These are phyloP conservation scores for Globisporangium heterothallicum DNA, from an alignment of 352 stramenopile genomes.

Conservation along the genomic window DNA sequence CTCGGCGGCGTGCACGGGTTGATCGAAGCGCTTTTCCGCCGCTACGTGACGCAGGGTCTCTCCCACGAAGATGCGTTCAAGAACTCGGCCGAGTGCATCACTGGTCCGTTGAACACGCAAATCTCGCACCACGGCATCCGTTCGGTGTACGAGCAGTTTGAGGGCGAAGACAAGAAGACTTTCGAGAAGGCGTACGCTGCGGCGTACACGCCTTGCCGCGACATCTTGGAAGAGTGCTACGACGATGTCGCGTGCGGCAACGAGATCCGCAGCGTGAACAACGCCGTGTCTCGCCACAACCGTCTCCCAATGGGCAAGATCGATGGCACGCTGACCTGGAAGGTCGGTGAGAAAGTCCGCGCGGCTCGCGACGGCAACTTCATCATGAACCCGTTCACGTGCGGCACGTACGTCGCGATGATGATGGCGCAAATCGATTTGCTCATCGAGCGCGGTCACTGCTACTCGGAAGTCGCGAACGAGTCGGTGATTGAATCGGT, in stretches of 20 bases:
- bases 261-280: slow-evolving; percentile 98
- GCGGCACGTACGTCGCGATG: slow-evolving; percentile 97
- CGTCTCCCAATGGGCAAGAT: slow-evolving; percentile 97
- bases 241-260: slow-evolving; percentile 97
- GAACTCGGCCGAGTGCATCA: slow-evolving; percentile 96
- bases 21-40: slow-evolving; percentile 96
- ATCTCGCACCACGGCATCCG: slow-evolving; percentile 98
- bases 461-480: slow-evolving; percentile 98
- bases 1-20: slow-evolving; percentile 96
- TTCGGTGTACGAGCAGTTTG: slow-evolving; percentile 93
- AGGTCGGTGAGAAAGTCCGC: slow-evolving; percentile 95
- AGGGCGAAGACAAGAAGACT: slow-evolving; percentile 89
- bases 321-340: slow-evolving; percentile 96
- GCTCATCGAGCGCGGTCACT: slow-evolving; percentile 93
- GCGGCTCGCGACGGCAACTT: slow-evolving; percentile 93
- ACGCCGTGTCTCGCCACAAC: slow-evolving; percentile 92
- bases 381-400: slow-evolving; percentile 97
- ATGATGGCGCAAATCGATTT: slow-evolving; percentile 98
- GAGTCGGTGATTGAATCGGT: slow-evolving; percentile 98
- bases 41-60: slow-evolving; percentile 94
- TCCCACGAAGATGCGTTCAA: slow-evolving; percentile 94
- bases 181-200: slow-evolving; percentile 95
- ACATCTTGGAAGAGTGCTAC: slow-evolving; percentile 99
- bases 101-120: slow-evolving; percentile 94
- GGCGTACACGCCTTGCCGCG: slow-evolving; percentile 93